Percentiles rank a stretch among this genome's conserved stretches.
These are phyloP conservation scores for Phlyctochytrium planicorne DNA, from an alignment of 192 early-diverging fungal genomes.

Conservation along the genomic window DNA sequence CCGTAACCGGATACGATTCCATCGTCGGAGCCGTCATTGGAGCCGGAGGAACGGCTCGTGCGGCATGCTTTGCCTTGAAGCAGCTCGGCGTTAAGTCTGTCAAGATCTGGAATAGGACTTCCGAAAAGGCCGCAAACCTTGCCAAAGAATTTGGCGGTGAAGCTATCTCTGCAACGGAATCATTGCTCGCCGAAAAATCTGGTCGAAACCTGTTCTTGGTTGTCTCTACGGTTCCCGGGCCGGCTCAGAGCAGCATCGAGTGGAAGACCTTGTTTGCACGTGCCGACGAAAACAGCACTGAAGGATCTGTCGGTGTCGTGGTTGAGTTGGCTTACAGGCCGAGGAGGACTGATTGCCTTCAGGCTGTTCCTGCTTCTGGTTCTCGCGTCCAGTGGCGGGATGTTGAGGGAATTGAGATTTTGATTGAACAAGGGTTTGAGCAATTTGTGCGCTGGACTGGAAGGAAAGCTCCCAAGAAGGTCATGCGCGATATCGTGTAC, in stretches of 20 bases:
- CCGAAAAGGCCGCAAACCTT: constrained; percentile 67
- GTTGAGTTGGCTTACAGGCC: constrained; percentile 96
- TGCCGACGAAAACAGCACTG: constrained; percentile 14
- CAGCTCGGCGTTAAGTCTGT: constrained; percentile 59
- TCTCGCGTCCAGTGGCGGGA: constrained; percentile 47
- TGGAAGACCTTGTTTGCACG: constrained; percentile 47
- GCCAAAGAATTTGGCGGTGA: too few relatives aligned
- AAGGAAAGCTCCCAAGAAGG: constrained; percentile 49
- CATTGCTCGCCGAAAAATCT: background rate
- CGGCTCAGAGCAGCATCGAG: constrained; percentile 44
- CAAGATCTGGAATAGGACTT: constrained; percentile 85
- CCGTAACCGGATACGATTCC: background rate
- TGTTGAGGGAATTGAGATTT: constrained; percentile 85
- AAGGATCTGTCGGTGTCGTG: constrained; percentile 62
- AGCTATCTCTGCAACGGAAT: constrained; percentile 30
- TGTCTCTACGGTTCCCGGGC: constrained; percentile 84
- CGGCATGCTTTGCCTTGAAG: constrained; percentile 81
- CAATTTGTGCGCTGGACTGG: constrained; percentile 91
- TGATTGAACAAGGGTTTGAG: constrained; percentile 89
- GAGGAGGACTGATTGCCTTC: constrained; percentile 74
- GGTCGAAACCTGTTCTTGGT: constrained; percentile 59
- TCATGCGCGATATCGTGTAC: constrained; percentile 52
- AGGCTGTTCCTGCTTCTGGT: constrained; percentile 52
- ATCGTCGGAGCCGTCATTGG: constrained; percentile 85
- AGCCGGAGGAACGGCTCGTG: constrained; percentile 91